A percentile compares a stretch with the other conserved stretches of the same genome.
Evolutionary conservation across 768 basidiomycete genomes (phyloP).

Genomic region (Lyophyllum shimeji): DNA sequence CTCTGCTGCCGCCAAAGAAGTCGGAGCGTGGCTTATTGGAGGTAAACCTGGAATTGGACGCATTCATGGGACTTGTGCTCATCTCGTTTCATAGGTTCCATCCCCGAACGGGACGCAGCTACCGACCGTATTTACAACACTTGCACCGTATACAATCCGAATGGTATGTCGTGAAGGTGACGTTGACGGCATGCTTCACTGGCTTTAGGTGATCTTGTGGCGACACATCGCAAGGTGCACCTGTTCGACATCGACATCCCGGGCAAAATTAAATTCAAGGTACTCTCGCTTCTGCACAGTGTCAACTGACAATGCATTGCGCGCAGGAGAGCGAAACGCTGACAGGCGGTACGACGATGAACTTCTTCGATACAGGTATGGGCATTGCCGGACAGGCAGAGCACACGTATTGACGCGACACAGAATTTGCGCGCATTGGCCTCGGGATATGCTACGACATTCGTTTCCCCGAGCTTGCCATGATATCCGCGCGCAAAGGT

Average conservation of each 20-base stretch:
- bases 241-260: constrained; percentile 98
- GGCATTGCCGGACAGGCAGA: not conserved
- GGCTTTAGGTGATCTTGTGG: constrained; percentile 75
- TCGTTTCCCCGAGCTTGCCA: constrained; percentile 91
- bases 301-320: constrained; percentile 1
- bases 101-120: constrained; percentile 75
- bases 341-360: constrained; percentile 70
- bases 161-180: constrained; percentile 42
- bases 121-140: constrained; percentile 87
- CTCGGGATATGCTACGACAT: constrained; percentile 97
- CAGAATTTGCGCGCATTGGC: constrained; percentile 97
- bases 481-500: constrained; percentile 88
- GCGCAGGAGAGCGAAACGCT: constrained; percentile 84
- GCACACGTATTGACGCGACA: not conserved
- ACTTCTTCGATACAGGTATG: constrained; percentile 85
- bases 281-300: constrained; percentile 19
- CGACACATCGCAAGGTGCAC: constrained; percentile 91
- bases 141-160: constrained; percentile 84
- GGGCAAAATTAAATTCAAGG: constrained; percentile 89
- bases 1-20: constrained; percentile 75
- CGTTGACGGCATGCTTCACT: not conserved
- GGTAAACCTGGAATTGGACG: constrained; percentile 43
- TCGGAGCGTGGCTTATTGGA: constrained; percentile 88
- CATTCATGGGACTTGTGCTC: not conserved
- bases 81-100: constrained; percentile 63